Base-by-base conservation (phyloP, 2,329 filamentous ascomycete species). In the Aspergillus aculeatus region DNA sequence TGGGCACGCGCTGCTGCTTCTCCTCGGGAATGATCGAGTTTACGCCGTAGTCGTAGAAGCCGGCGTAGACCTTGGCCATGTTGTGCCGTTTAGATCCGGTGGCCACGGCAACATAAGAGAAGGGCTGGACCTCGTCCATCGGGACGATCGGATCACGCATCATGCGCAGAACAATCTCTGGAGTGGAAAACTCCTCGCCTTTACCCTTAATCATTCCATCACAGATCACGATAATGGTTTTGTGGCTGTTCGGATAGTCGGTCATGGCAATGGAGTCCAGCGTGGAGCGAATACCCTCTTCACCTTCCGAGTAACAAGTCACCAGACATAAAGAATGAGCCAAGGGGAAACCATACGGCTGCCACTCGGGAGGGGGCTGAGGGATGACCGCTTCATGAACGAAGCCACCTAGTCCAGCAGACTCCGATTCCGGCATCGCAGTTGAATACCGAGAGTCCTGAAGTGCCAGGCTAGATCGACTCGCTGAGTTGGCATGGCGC, bases 241-340 rank as follows among this genome's bases (percentile, higher is more conserved):
- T 99, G 84, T 99, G 96, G 75, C 94, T 98, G 83, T 99, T 99
- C 53, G 95, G 95, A 70, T 99, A 99, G 76, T 99, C 96, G 3
- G 95, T 99, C 78, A 91, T 96, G 53, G 94, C 95, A 73, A 99
- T 89, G 0, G 95, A 99, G 78, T 99, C 93, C 29, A 99, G 81
- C 0, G 95, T 99, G 0, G 93, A 96, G 51, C 95, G 89, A 58
- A 99, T 85, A 71, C 94, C 95, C 61, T 96, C 89, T 65, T 89
- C 91, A 66, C 95, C 95, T 80, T 99, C 95, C 0, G 95, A 99
- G 75, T 99, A 99, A 19, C 92, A 92, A 26, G 96, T 99, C 54
- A 99, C 93, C 65, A 99, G 79, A 75, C 94, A 98, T 72, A 99
- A 92, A 0, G 91, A 84, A 77, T 99, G 95, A 50, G 93, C 95